These are phyloP conservation scores for Oryza glumipatula DNA, from an alignment of 176 grass and related monocot species.

Conservation along the genomic window DNA sequence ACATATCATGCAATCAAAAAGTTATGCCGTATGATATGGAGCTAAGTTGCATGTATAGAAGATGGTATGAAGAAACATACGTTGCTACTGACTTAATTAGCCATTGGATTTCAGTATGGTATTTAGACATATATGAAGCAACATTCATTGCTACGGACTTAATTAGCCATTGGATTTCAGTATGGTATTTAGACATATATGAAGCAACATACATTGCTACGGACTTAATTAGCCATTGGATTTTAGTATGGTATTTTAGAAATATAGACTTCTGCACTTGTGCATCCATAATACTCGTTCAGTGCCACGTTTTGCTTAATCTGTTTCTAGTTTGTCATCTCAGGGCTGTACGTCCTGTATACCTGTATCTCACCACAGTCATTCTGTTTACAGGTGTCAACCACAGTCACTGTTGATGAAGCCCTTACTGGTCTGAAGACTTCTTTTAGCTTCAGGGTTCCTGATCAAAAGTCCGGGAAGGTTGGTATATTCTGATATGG, in stretches of 20 bases:
- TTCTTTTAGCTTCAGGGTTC: slow-evolving; percentile 78
- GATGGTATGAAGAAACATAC: slow-evolving; percentile 7
- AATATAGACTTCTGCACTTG: background rate
- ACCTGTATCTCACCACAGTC: slow-evolving; percentile 38
- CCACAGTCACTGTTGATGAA: slow-evolving; percentile 77
- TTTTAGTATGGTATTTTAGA: slow-evolving; percentile 18
- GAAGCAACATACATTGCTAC: background rate
- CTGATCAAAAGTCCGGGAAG: slow-evolving; percentile 90
- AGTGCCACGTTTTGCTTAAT: slow-evolving; percentile 3
- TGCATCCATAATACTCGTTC: background rate
- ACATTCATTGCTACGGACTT: background rate
- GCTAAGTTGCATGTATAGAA: background rate
- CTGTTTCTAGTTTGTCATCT: background rate
- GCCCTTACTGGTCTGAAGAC: slow-evolving; percentile 67
- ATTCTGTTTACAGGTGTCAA: slow-evolving; percentile 62
- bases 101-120: slow-evolving; percentile 8
- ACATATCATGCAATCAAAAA: background rate
- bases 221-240: background rate
- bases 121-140: slow-evolving; percentile 17
- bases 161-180: slow-evolving; percentile 4
- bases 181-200: slow-evolving; percentile 10
- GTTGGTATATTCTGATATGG: slow-evolving; percentile 41
- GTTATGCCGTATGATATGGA: background rate
- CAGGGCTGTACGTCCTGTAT: background rate
- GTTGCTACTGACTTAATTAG: background rate